A percentile compares a stretch with the other conserved stretches of the same genome.
Conservation (phyloP, 2,329 filamentous ascomycete genomes). For the Chalaropsis ovoidea region DNA sequence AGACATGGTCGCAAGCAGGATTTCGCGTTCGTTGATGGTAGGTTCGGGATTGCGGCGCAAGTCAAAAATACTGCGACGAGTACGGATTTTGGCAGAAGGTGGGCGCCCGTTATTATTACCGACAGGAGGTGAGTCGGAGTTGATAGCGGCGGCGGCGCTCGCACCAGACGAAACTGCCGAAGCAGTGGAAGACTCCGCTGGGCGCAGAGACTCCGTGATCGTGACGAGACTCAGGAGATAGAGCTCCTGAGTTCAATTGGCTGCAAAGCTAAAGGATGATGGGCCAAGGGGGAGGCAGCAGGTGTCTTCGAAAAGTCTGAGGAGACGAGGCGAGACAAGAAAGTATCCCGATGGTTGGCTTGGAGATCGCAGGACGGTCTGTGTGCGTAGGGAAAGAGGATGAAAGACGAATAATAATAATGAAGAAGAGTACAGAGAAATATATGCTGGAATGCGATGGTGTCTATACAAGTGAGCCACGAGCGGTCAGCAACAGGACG, state of each 20-base stretch:
- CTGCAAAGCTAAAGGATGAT: not conserved
- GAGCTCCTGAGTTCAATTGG: constrained; percentile 23
- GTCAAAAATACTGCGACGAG: constrained; percentile 24
- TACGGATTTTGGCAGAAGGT: constrained; percentile 23
- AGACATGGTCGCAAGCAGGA: constrained; percentile 25
- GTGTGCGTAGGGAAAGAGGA: not conserved
- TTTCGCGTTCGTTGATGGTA: constrained; percentile 22
- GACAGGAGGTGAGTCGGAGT: constrained; percentile 19
- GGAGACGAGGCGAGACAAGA: not conserved
- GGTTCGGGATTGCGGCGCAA: constrained; percentile 29
- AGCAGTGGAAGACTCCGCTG: constrained; percentile 25
- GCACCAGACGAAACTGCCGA: constrained; percentile 25
- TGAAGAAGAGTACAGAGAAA: constrained; percentile 6
- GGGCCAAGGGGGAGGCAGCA: not conserved
- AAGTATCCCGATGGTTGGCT: not conserved
- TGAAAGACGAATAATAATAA: not conserved
- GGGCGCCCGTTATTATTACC: constrained; percentile 20
- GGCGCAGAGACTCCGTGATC: constrained; percentile 26
- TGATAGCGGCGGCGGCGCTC: constrained; percentile 22
- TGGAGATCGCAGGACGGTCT: not conserved
- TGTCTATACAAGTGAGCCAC: not conserved
- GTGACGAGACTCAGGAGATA: constrained; percentile 24
- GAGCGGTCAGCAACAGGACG: not conserved
- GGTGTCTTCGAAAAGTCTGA: constrained; percentile 8
- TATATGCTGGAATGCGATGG: not conserved